phyloP scores from a whole-genome alignment of 495 filamentous ascomycete species.

The Tuber calosporum region DNA sequence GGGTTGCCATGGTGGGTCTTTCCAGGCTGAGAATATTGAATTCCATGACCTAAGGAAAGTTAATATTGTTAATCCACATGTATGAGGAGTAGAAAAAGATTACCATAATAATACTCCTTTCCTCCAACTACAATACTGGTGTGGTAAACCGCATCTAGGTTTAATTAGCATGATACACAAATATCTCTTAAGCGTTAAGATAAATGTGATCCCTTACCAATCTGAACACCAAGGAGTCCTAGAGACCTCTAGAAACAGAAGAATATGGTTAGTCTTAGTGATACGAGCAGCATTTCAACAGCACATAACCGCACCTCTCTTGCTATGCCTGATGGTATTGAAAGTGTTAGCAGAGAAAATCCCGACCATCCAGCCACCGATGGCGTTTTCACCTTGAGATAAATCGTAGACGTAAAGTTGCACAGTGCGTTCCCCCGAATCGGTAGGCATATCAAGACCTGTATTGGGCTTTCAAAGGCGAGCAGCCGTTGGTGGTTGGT shows the following conservation, averaged over 20 bases:
- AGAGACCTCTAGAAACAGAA: conserved; percentile 49
- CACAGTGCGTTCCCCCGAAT: conserved; percentile 45
- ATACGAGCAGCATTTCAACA: conserved; percentile 23
- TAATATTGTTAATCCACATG: conserved; percentile 43
- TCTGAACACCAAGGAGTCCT: conserved; percentile 36
- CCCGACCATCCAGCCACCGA: not conserved
- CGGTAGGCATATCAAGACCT: conserved; percentile 19
- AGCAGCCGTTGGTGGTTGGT: not conserved
- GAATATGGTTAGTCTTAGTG: conserved; percentile 47
- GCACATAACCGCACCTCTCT: conserved; percentile 41
- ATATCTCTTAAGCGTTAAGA: not conserved
- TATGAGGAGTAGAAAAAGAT: conserved; percentile 44
- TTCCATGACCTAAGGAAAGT: conserved; percentile 48
- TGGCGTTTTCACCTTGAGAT: conserved; percentile 53
- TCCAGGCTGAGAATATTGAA: conserved; percentile 72
- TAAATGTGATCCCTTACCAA: conserved; percentile 11
- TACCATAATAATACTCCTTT: conserved; percentile 67
- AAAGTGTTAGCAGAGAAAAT: not conserved
- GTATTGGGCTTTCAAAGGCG: not conserved
- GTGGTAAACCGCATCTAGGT: conserved; percentile 75
- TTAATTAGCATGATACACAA: not conserved
- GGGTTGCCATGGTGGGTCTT: conserved; percentile 78
- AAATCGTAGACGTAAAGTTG: conserved; percentile 92
- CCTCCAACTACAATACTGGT: conserved; percentile 76
- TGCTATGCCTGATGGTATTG: conserved; percentile 42